Evolutionary conservation across 2,329 filamentous ascomycete genomes (phyloP), one percentile per base, ranked within the genome.

Genomic region (Fusarium dlaminii): DNA sequence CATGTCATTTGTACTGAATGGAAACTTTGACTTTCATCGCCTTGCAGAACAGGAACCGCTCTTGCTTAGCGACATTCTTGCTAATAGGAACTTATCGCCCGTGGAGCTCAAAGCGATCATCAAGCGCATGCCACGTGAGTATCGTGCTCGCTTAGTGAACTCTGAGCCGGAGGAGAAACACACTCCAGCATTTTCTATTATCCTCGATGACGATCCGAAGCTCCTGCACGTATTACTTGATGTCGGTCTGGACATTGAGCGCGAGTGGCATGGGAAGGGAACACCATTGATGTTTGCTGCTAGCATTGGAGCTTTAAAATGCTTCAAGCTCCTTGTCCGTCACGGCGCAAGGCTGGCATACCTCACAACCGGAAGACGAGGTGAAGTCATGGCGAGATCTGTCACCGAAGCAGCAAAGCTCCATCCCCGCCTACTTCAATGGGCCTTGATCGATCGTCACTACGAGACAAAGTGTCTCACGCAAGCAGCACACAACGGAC

Each of bases 271-370:
- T 18, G 42, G 48, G 6, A 59, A 58, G 3, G 76, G 76, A 5
- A 75, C 77, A 10, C 65, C 69, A 1, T 56, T 78, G 56, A 77
- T 78, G 75, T 73, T 66, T 51, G 77, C 77, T 18, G 68, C 65
- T 24, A 45, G 40, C 8, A 62, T 77, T 6, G 77, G 74, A 1
- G 64, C 66, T 3, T 43, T 66, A 3, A 32, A 51, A 5, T 65
- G 63, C 13, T 77, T 78, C 66, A 72, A 78, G 45, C 9, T 69
- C 9, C 72, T 78, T 17, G 64, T 78, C 9, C 68, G 60, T 4
- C 30, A 32, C 9, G 75, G 75, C 5, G 77, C 76, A 17, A 64
- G 59, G 12, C 56, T 77, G 11, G 48, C 68, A 12, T 78, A 78
- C 14, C 29, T 61, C 11, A 22, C 46, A 6, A 64, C 24, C 1